Conservation (phyloP, 2,329 filamentous ascomycete genomes). For the Sphaceloma murrayae region DNA sequence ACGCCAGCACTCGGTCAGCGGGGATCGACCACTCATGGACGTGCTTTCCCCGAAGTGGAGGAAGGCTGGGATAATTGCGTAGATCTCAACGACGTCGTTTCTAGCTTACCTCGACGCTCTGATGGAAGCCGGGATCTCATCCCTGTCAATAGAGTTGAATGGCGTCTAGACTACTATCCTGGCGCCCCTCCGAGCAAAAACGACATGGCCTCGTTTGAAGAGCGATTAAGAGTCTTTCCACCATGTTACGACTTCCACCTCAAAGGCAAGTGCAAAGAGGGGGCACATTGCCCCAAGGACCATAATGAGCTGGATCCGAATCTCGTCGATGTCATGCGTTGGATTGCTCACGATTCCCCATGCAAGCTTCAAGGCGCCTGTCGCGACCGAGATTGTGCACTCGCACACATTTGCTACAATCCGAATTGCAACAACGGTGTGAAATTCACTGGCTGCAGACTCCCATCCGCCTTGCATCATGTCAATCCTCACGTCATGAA, state of each 20-base stretch:
- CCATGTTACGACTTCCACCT: constrained; percentile 43
- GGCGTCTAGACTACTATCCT: constrained; percentile 40
- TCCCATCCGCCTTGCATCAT: constrained; percentile 13
- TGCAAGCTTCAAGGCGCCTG: constrained; percentile 37
- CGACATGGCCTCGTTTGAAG: constrained; percentile 28
- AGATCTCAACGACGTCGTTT: constrained; percentile 13
- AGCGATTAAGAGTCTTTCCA: neutral
- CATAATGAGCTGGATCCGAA: constrained; percentile 36
- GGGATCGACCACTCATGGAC: constrained; percentile 2
- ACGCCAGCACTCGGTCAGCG: neutral
- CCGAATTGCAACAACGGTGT: constrained; percentile 24
- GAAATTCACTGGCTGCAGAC: constrained; percentile 24
- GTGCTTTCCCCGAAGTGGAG: constrained; percentile 2
- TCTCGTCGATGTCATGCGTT: constrained; percentile 35
- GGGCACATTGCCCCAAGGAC: constrained; percentile 37
- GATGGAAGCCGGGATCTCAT: constrained; percentile 28
- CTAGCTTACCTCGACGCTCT: constrained; percentile 21
- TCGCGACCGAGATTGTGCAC: constrained; percentile 35
- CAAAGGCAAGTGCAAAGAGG: constrained; percentile 23
- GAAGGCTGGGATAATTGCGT: neutral
- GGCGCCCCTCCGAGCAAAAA: constrained; percentile 31
- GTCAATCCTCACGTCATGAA: constrained; percentile 16
- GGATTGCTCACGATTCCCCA: constrained; percentile 36
- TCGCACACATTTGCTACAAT: constrained; percentile 40
- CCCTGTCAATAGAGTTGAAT: constrained; percentile 38